Evolutionary conservation across 805 yeast genomes (phyloP), one percentile per base, ranked within the genome.

Genomic region (Schwanniomyces vanrijiae): DNA sequence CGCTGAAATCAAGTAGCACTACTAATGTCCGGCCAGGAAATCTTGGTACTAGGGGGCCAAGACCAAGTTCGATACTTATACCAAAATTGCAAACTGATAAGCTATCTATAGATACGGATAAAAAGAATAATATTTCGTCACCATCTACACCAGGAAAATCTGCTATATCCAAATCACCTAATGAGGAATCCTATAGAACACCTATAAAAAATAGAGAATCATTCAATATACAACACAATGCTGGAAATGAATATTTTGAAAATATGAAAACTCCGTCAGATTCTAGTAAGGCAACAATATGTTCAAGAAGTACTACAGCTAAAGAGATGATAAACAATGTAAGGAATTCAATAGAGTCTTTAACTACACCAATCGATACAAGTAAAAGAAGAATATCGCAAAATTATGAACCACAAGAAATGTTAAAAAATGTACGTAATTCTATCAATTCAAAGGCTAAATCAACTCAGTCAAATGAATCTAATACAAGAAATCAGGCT

Each of bases 391-490:
- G 59, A 42, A 35, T 54, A n/a, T 55, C 62, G 4, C 42, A 59
- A 31, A 39, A 47, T 28, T 53, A 55, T 42, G 58, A 59, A 37
- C 70, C 69, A 5, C 61, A 58, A 20, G 66, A 61, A 26, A 68
- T 66, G 74, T 56, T 65, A 22, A 62, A 59, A 22, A 60, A 50
- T 46, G 61, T 69, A 16, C 55, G 65, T 33, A 45, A 53, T 20
- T 62, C 71, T 21, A 66, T 69, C 44, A 62, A 61, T 49, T 52
- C 67, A 21, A 68, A 69, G 46, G 41, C 58, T 16, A 58, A 54
- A 38, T 39, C 55, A 18, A 45, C 52, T 1, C 44, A 24, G 11
- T 28, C 52, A n/a, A 45, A 51, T 19, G 62, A 60, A 19, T 42
- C 55, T 13, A 28, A 44, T 11, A 48, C 46, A 21, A 60, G 57